Conservation (phyloP, 192 early-diverging fungal genomes). For the Pilobolus umbonatus region DNA sequence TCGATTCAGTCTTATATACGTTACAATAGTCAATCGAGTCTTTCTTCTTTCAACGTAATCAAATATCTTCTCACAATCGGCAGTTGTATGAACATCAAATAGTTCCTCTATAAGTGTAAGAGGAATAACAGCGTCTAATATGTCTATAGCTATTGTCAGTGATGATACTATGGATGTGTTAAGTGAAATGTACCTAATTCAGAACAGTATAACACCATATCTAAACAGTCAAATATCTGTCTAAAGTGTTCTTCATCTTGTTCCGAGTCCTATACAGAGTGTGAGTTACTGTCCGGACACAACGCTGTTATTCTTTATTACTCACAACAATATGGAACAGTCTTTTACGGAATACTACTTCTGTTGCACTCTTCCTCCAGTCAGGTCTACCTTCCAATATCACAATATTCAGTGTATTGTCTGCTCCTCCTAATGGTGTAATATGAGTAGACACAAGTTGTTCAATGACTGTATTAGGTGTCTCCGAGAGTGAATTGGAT, state of each 20-base stretch:
- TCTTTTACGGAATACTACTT: constrained; percentile 19
- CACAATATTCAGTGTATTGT: constrained; percentile 1
- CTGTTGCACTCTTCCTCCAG: constrained; percentile 30
- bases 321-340: constrained; percentile 25
- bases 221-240: constrained; percentile 9
- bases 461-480: background rate
- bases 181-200: constrained; percentile 9
- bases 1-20: no score
- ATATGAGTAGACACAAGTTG: constrained; percentile 11
- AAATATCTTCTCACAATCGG: constrained; percentile 51
- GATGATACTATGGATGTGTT: background rate
- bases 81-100: constrained; percentile 58
- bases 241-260: background rate
- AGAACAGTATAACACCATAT: constrained; percentile 13
- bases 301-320: no score
- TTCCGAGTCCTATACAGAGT: no score
- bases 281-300: no score
- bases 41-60: constrained; percentile 59
- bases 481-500: background rate
- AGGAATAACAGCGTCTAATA: constrained; percentile 43
- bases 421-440: constrained; percentile 21
- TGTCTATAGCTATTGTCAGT: constrained; percentile 8
- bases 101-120: constrained; percentile 65
- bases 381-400: constrained; percentile 24
- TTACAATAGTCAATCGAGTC: constrained; percentile 50